Percentiles rank a stretch among this genome's conserved stretches.
Evolutionary conservation across 768 basidiomycete species (phyloP).

Genomic region (Amanita pallidorosea): DNA sequence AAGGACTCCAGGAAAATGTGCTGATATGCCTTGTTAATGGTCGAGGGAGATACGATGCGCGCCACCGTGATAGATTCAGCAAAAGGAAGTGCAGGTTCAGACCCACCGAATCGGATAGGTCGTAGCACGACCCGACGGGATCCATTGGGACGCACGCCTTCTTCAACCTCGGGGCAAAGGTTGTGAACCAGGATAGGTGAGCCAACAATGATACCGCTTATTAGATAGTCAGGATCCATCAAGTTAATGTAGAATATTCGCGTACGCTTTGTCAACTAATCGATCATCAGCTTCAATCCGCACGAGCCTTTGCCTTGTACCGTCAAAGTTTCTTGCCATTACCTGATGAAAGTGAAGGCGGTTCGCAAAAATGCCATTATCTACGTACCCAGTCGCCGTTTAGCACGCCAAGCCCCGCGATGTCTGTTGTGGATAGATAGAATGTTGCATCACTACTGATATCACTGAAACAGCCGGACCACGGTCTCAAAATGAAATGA

Average conservation of each 20-base stretch:
- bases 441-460: constrained; percentile 36
- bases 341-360: constrained; percentile 7
- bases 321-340: not conserved
- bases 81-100: constrained; percentile 49
- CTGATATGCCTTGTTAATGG: constrained; percentile 57
- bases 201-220: constrained; percentile 25
- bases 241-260: not conserved
- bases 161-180: constrained; percentile 19
- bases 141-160: constrained; percentile 11
- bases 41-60: constrained; percentile 67
- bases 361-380: not conserved
- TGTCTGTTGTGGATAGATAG: constrained; percentile 52
- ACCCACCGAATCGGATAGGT: constrained; percentile 51
- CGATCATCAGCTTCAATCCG: constrained; percentile 45
- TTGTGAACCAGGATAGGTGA: constrained; percentile 49
- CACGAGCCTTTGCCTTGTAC: constrained; percentile 35
- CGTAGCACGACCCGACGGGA: constrained; percentile 24
- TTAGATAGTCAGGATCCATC: constrained; percentile 3
- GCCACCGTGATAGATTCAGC: constrained; percentile 67
- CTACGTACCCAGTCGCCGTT: constrained; percentile 68
- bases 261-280: constrained; percentile 26
- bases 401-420: constrained; percentile 55
- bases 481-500: constrained; percentile 22
- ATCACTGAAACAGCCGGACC: constrained; percentile 14
- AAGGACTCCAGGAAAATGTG: constrained; percentile 48